Base-by-base conservation (phyloP, 2,329 filamentous ascomycete genomes). In the Pestalotiopsis sp. region DNA sequence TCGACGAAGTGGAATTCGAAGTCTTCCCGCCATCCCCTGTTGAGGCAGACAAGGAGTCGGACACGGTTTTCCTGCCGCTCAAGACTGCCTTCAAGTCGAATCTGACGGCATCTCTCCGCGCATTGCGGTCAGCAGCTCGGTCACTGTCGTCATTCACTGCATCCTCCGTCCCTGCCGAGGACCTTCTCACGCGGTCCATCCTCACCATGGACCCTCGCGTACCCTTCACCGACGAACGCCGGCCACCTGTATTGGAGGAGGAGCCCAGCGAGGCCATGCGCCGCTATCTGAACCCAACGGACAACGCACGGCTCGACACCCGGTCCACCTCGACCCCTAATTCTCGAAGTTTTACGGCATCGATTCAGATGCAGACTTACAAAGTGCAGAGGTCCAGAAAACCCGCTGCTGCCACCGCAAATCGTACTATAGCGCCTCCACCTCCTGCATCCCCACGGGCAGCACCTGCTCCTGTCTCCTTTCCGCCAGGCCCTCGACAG, bases 341-440 rank as follows among this genome's bases (percentile, higher is more conserved):
- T 38, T 68, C 80, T 67, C 79, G 82, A 69, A 80, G 81, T 65
- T 91, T 87, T 74, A 90, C 88, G 14, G 89, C 90, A 31, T 91
- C 90, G 1, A 92, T 92, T 69, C 90, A 92, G 76, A 91, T 92
- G 90, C 89, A 91, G 74, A 92, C 90, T 0, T 92, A 92, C 82
- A 89, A 88, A 75, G 84, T 89, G 41, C 85, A 85, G 73, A 83
- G 84, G 45, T 85, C 83, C 36, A 82, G 81, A 70, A 81, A 80
- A 65, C 73, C 78, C 52, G n/a, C 73, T 65, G 69, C 77, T 45
- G 71, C 76, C 67, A 65, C 72, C 64, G 20, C 73, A 68, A 65
- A 76, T 71, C 68, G 75, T 68, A 41, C 74, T 74, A n/a, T 70
- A 71, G 17, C 79, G 79, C 63, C 68, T 41, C 73, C 75, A 62